These are phyloP conservation scores for Cystoderma amianthinum DNA, from an alignment of 768 basidiomycete species.

Conservation along the genomic window DNA sequence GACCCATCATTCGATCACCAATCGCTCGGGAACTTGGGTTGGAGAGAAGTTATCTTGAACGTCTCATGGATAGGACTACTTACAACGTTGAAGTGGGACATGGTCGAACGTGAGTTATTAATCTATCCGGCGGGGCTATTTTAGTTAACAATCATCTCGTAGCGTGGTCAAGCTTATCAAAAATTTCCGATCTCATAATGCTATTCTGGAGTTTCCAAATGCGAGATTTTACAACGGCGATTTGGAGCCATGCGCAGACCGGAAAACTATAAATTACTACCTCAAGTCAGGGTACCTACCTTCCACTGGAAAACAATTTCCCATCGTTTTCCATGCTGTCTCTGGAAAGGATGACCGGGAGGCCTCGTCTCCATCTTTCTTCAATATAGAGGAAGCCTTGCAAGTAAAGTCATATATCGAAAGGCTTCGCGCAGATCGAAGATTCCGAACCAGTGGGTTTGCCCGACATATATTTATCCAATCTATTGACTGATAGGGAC, in stretches of 20 bases:
- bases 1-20: constrained; percentile 56
- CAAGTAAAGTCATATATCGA: constrained; percentile 47
- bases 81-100: constrained; percentile 25
- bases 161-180: constrained; percentile 59
- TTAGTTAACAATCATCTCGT: too few species aligned
- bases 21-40: constrained; percentile 52
- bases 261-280: constrained; percentile 28
- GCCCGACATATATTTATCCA: too few species aligned
- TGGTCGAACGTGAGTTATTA: constrained; percentile 22
- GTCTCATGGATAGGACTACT: constrained; percentile 41
- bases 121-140: too few species aligned
- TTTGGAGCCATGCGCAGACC: constrained; percentile 39
- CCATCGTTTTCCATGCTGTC: constrained; percentile 56
- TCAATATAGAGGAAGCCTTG: constrained; percentile 55
- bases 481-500: neutral
- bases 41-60: constrained; percentile 54
- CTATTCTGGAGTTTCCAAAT: constrained; percentile 58
- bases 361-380: constrained; percentile 62
- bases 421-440: constrained; percentile 22
- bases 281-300: constrained; percentile 33
- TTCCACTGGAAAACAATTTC: constrained; percentile 42
- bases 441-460: constrained; percentile 30
- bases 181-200: constrained; percentile 59
- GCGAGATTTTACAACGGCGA: constrained; percentile 51
- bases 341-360: constrained; percentile 61